These are phyloP conservation scores for Cladosporium sp. DNA, from an alignment of 2,329 filamentous ascomycete species.

Conservation along the genomic window DNA sequence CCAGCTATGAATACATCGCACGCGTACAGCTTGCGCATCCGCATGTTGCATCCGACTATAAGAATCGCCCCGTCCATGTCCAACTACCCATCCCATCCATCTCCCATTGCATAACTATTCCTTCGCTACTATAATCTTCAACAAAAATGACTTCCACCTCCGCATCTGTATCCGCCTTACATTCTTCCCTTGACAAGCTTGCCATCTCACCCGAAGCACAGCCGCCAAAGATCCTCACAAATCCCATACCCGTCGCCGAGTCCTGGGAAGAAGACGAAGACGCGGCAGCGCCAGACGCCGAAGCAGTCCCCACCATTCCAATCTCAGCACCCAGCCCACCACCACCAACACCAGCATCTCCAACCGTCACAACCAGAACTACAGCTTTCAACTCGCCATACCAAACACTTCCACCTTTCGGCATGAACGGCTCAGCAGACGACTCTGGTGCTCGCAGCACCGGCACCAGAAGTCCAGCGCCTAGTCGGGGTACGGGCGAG, in stretches of 20 bases:
- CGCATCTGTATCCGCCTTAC: constrained; percentile 18
- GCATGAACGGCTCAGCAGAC: constrained; percentile 19
- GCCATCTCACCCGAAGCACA: constrained; percentile 23
- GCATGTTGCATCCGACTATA: not conserved
- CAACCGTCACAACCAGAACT: constrained; percentile 32
- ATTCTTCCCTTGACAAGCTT: constrained; percentile 31
- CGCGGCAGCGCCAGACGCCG: constrained; percentile 28
- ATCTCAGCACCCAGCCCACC: constrained; percentile 48
- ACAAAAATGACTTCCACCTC: constrained; percentile 9
- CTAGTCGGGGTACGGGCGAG: not conserved
- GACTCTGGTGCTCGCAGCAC: constrained; percentile 8
- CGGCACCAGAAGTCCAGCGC: not conserved
- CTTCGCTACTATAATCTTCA: not conserved
- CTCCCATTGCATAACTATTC: not conserved
- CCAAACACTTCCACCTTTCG: constrained; percentile 23
- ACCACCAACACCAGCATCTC: constrained; percentile 64
- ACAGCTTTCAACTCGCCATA: constrained; percentile 17
- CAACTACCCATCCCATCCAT: not conserved
- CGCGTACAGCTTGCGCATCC: constrained; percentile 9
- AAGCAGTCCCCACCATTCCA: constrained; percentile 23
- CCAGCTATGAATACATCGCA: constrained; percentile 6
- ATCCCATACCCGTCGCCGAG: constrained; percentile 43
- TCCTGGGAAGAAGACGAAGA: constrained; percentile 78
- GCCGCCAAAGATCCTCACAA: constrained; percentile 4
- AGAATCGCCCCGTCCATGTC: not conserved